A percentile compares a stretch with the other conserved stretches of the same genome.
Evolutionary conservation across 371 early-diverging fungal species (phyloP).

Genomic region (Vairimorpha ceranae): DNA sequence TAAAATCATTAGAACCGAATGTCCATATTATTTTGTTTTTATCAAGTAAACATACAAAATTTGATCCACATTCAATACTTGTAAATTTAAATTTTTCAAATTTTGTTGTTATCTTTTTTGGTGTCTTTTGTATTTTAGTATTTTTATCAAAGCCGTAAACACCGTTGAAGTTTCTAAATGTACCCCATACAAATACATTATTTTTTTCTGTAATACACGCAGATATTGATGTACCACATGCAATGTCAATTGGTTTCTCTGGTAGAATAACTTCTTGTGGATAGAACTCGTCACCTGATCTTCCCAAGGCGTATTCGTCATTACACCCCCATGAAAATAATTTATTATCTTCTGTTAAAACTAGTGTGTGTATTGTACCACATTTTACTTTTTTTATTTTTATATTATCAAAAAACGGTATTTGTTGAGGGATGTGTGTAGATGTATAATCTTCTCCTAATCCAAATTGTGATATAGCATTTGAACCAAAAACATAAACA

Average conservation of each 20-base stretch:
- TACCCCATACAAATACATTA: slow-evolving; percentile 81
- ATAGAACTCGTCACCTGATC: slow-evolving; percentile 66
- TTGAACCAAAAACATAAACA: slow-evolving; percentile 81
- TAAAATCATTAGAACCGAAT: slow-evolving; percentile 87
- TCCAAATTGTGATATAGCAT: slow-evolving; percentile 89
- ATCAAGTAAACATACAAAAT: slow-evolving; percentile 77
- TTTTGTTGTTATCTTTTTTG: slow-evolving; percentile 68
- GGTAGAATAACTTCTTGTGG: slow-evolving; percentile 40
- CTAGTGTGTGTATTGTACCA: slow-evolving; percentile 67
- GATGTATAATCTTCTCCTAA: slow-evolving; percentile 69
- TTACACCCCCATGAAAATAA: slow-evolving; percentile 88
- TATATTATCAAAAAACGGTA: slow-evolving; percentile 67
- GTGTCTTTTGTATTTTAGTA: slow-evolving; percentile 67
- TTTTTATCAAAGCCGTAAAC: slow-evolving; percentile 65
- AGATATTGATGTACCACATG: slow-evolving; percentile 81
- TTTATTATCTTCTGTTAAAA: slow-evolving; percentile 65
- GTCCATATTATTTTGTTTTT: slow-evolving; percentile 70
- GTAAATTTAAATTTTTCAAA: slow-evolving; percentile 81
- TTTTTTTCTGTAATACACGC: slow-evolving; percentile 77
- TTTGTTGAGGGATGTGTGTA: slow-evolving; percentile 65
- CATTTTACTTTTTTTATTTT: slow-evolving; percentile 64
- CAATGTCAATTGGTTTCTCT: slow-evolving; percentile 72
- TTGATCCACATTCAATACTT: slow-evolving; percentile 72
- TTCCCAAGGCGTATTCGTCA: slow-evolving; percentile 87
- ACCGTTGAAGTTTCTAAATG: slow-evolving; percentile 70